Percentiles rank a stretch among this genome's conserved stretches.
Conservation (phyloP, 2,329 filamentous ascomycete species). For the Diaporthe humulicola region DNA sequence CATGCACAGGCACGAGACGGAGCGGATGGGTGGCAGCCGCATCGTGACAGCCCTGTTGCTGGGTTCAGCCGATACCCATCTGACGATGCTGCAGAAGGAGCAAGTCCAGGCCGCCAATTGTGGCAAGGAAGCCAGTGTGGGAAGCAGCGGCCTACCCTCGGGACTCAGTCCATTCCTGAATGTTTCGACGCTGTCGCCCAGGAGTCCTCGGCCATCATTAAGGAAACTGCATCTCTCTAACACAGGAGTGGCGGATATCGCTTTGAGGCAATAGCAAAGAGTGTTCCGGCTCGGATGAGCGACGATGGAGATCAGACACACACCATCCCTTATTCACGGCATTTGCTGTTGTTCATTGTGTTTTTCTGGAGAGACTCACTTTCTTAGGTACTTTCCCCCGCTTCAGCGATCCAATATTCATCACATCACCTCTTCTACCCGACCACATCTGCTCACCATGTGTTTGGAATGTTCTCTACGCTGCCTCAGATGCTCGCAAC, state of each 20-base stretch:
- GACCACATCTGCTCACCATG: background rate
- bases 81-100: background rate
- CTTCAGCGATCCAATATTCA: background rate
- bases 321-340: background rate
- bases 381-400: background rate
- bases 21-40: background rate
- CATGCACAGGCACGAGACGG: background rate
- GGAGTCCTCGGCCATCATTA: background rate
- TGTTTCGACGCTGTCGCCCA: background rate
- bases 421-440: too few relatives aligned
- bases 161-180: background rate
- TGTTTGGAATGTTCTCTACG: background rate
- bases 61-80: background rate
- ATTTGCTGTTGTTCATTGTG: background rate
- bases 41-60: background rate
- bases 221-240: background rate
- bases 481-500: background rate
- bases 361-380: too few relatives aligned
- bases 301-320: background rate
- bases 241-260: background rate
- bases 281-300: background rate
- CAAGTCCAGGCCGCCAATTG: background rate
- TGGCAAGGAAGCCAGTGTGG: background rate
- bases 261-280: background rate
- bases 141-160: background rate